phyloP scores from a whole-genome alignment of 495 filamentous ascomycete species.

The Glutinoglossum americanum region DNA sequence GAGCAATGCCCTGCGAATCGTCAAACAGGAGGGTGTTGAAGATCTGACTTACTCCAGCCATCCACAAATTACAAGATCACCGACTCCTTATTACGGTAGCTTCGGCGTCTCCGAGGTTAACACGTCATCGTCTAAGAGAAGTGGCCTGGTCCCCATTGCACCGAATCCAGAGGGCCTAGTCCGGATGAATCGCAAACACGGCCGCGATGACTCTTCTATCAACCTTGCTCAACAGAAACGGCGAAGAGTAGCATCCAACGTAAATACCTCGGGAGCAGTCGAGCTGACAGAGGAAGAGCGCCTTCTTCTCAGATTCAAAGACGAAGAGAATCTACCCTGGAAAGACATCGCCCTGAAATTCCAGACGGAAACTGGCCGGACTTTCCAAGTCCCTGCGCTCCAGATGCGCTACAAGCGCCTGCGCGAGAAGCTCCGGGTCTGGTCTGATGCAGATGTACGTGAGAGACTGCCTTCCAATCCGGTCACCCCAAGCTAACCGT shows the following conservation, averaged over 20 bases:
- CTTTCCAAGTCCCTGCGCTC: constrained; percentile 43
- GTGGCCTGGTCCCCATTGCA: neutral
- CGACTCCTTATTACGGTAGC: neutral
- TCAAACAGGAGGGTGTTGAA: neutral
- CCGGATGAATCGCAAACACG: neutral
- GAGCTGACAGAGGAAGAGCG: constrained; percentile 41
- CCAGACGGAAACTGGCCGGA: constrained; percentile 36
- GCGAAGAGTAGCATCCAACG: neutral
- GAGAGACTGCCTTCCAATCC: neutral
- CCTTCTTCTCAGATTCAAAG: constrained; percentile 41
- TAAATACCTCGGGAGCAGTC: constrained; percentile 1
- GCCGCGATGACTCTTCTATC: neutral
- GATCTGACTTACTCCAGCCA: neutral
- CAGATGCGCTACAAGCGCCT: constrained; percentile 54
- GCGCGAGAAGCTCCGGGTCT: constrained; percentile 38
- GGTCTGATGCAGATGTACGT: constrained; percentile 47
- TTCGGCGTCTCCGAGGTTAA: neutral
- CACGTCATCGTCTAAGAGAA: neutral
- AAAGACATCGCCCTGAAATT: constrained; percentile 45
- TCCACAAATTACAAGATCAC: neutral
- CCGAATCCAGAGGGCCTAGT: neutral
- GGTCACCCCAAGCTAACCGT: neutral
- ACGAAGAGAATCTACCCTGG: constrained; percentile 46
- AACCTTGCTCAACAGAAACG: neutral
- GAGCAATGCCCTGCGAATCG: neutral